Evolutionary conservation across 2,329 filamentous ascomycete species (phyloP).

Genomic region (Trichophyton simii): DNA sequence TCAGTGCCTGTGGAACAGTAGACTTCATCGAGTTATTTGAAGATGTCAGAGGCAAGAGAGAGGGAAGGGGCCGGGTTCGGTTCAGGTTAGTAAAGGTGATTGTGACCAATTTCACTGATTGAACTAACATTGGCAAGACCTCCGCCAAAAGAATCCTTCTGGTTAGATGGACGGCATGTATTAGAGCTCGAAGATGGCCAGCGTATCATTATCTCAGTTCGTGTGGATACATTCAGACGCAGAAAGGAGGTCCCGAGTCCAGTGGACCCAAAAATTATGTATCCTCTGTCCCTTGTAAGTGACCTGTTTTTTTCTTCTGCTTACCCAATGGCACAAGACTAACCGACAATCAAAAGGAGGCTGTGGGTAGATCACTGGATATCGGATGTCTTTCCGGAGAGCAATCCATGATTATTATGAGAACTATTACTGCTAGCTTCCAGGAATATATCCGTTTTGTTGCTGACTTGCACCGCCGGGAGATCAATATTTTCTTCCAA

Average conservation of each 20-base stretch:
- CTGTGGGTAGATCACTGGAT: conserved; percentile 39
- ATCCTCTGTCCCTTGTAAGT: conserved; percentile 28
- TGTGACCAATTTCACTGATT: neutral
- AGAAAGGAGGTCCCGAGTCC: conserved; percentile 24
- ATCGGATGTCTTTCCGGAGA: conserved; percentile 50
- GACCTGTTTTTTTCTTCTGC: neutral
- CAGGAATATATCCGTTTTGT: conserved; percentile 22
- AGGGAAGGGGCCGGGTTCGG: conserved; percentile 37
- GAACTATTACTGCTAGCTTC: conserved; percentile 25
- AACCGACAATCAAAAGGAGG: conserved; percentile 22
- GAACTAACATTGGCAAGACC: conserved; percentile 26
- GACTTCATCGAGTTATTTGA: conserved; percentile 46
- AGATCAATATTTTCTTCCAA: conserved; percentile 36
- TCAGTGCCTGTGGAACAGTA: conserved; percentile 43
- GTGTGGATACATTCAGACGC: conserved; percentile 17
- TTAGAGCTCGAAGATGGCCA: conserved; percentile 20
- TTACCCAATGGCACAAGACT: neutral
- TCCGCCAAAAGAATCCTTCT: conserved; percentile 42
- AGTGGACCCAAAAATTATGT: conserved; percentile 20
- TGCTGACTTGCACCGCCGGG: conserved; percentile 34
- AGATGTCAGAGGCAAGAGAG: conserved; percentile 26
- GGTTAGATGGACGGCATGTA: conserved; percentile 26
- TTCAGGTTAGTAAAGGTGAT: conserved; percentile 36
- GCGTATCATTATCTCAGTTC: conserved; percentile 15
- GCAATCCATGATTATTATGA: conserved; percentile 48